Evolutionary conservation across 2,329 filamentous ascomycete species (phyloP).

Genomic region (Graphium sp.): DNA sequence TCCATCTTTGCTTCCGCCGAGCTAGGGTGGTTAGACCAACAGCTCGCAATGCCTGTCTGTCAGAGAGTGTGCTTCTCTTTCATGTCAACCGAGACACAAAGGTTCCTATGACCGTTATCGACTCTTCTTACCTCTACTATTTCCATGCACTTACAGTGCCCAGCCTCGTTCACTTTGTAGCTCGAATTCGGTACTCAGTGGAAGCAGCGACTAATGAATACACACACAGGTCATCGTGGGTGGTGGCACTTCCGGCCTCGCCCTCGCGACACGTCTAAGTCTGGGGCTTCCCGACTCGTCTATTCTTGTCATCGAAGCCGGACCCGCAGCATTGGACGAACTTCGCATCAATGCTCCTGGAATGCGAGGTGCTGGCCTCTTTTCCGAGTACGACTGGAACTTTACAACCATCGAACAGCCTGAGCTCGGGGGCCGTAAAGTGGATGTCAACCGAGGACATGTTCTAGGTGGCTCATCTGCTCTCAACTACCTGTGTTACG

Average conservation of each 20-base stretch:
- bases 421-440: conserved; percentile 18
- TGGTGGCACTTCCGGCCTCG: conserved; percentile 16
- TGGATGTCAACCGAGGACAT: conserved; percentile 25
- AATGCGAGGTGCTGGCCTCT: conserved; percentile 12
- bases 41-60: too few relatives aligned
- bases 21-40: too few relatives aligned
- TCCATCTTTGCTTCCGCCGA: too few relatives aligned
- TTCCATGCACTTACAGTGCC: too few relatives aligned
- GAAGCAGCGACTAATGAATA: background rate
- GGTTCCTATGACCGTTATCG: too few relatives aligned
- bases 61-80: too few relatives aligned
- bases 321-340: conserved; percentile 12
- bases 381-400: conserved; percentile 19
- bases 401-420: conserved; percentile 23
- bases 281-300: conserved; percentile 11
- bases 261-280: conserved; percentile 15
- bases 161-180: background rate
- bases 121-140: too few relatives aligned
- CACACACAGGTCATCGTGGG: conserved; percentile 13
- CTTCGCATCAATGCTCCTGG: conserved; percentile 15
- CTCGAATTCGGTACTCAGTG: too few relatives aligned
- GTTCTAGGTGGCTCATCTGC: conserved; percentile 29
- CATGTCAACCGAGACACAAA: too few relatives aligned
- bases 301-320: conserved; percentile 14
- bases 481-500: conserved; percentile 24